Evolutionary conservation across 2,329 filamentous ascomycete species (phyloP).

Genomic region (Penicillium sp.): DNA sequence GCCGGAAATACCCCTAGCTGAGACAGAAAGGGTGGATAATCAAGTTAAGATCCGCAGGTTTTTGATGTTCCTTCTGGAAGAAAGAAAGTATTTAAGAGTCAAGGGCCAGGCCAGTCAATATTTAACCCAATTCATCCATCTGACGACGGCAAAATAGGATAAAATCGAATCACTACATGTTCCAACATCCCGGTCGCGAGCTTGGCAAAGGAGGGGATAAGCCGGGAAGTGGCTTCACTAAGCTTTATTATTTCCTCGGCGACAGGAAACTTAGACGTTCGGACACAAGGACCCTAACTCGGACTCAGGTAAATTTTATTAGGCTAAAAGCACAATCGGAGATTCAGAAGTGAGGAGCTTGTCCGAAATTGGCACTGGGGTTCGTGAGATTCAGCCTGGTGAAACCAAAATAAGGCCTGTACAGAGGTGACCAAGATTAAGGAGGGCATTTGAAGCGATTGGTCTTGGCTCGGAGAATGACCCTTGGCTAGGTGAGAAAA

Average conservation of each 20-base stretch:
- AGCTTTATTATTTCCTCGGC: background rate
- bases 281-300: background rate
- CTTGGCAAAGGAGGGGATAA: background rate
- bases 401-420: background rate
- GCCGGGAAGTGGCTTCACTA: background rate
- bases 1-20: background rate
- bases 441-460: conserved; percentile 12
- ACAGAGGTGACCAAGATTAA: background rate
- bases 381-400: background rate
- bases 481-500: background rate
- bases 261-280: background rate
- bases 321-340: background rate
- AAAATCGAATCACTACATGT: background rate
- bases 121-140: background rate
- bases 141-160: conserved; percentile 11
- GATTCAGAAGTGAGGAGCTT: no score
- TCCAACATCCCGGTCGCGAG: background rate
- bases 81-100: background rate
- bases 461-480: background rate
- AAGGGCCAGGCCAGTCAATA: background rate
- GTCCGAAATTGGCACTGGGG: background rate
- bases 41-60: background rate
- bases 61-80: background rate
- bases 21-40: background rate
- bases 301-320: background rate